A percentile compares a stretch with the other conserved stretches of the same genome.
Conservation (phyloP, 768 basidiomycete species). For the Phlegmacium glaucopus region DNA sequence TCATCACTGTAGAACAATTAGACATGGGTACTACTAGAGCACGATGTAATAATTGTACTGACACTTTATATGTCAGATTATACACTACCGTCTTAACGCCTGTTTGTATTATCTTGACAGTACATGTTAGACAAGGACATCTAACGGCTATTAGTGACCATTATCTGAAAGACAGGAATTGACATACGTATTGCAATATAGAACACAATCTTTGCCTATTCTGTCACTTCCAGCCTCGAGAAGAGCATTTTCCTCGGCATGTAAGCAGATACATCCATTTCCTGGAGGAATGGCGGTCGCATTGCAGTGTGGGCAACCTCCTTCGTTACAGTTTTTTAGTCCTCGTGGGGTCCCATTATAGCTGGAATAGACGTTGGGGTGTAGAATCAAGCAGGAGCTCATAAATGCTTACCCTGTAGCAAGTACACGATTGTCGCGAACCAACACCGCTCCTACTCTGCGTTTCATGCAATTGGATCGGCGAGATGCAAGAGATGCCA, state of each 20-base stretch:
- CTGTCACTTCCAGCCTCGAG: conserved; percentile 92
- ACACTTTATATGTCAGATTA: conserved; percentile 95
- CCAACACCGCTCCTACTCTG: conserved; percentile 91
- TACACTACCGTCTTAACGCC: conserved; percentile 93
- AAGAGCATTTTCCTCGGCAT: conserved; percentile 97
- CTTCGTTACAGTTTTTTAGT: conserved; percentile 84
- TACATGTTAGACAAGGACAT: conserved; percentile 97
- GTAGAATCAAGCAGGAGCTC: not conserved
- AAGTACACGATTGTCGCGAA: conserved; percentile 76
- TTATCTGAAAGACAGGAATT: not conserved
- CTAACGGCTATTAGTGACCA: conserved; percentile 35
- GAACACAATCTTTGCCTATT: conserved; percentile 73
- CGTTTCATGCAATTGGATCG: conserved; percentile 97
- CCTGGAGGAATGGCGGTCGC: conserved; percentile 34
- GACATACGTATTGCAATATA: conserved; percentile 97
- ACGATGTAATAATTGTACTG: conserved; percentile 24
- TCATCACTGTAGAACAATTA: conserved; percentile 57
- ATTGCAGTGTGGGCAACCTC: conserved; percentile 85
- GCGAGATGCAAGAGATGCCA: conserved; percentile 86
- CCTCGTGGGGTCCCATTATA: conserved; percentile 98
- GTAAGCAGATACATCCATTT: conserved; percentile 88
- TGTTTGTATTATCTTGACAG: conserved; percentile 95
- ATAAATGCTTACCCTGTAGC: conserved; percentile 61
- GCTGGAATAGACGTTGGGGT: conserved; percentile 31
- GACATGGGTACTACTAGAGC: not conserved